Evolutionary conservation across 2,329 filamentous ascomycete species (phyloP).

Genomic region (Cercospora citrullina): DNA sequence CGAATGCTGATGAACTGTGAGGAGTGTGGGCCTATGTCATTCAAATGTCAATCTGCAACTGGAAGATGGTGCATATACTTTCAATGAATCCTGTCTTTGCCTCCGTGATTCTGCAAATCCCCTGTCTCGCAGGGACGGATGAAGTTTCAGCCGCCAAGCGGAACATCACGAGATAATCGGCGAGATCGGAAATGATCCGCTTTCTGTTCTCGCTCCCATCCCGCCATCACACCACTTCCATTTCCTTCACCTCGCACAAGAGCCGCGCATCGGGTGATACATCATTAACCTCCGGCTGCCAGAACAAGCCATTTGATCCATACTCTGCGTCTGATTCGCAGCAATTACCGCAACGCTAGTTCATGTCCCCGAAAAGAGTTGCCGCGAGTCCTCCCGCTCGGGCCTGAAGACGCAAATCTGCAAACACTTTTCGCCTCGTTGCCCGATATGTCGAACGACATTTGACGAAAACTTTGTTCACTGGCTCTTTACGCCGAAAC

Average conservation of each 20-base stretch:
- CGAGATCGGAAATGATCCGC: not conserved
- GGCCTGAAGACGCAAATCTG: not conserved
- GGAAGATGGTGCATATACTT: not conserved
- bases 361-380: conserved; percentile 7
- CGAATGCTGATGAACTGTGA: not conserved
- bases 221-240: not conserved
- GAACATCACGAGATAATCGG: not conserved
- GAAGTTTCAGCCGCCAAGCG: not conserved
- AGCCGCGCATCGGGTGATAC: not conserved
- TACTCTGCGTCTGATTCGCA: not conserved
- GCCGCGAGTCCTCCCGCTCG: conserved; percentile 6
- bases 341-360: not conserved
- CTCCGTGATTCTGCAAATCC: not conserved
- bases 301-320: not conserved
- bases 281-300: not conserved
- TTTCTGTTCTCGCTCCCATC: not conserved
- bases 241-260: not conserved
- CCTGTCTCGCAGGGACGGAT: not conserved
- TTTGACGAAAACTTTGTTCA: not conserved
- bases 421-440: conserved; percentile 1
- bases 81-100: not conserved
- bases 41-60: too few relatives aligned
- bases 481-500: not conserved
- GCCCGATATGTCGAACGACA: not conserved
- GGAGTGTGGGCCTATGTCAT: too few relatives aligned